Percentiles rank a stretch among this genome's conserved stretches.
Evolutionary conservation across 495 filamentous ascomycete species (phyloP).

Genomic region (Hypomontagnella monticulosa): DNA sequence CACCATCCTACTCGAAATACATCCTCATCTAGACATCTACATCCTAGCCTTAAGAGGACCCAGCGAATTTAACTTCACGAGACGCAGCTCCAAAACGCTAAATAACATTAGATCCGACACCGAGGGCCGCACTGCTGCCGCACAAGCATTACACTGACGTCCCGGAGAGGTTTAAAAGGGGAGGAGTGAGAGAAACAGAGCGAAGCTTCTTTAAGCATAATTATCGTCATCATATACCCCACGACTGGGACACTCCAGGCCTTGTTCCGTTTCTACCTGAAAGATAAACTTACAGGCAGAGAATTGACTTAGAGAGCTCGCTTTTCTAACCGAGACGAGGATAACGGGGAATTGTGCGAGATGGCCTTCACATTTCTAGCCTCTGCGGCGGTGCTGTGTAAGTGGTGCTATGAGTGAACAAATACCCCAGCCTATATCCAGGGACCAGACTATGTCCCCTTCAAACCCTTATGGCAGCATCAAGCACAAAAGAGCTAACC

Average conservation of each 20-base stretch:
- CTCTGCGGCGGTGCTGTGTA: conserved; percentile 34
- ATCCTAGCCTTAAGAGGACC: conserved; percentile 2
- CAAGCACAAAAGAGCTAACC: conserved; percentile 20
- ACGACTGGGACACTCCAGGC: background rate
- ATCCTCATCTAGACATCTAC: background rate
- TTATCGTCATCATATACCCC: conserved; percentile 9
- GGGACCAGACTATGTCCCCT: too few species aligned
- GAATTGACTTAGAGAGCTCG: background rate
- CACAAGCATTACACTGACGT: conserved; percentile 17
- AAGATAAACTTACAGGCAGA: background rate
- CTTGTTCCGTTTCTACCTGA: background rate
- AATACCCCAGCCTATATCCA: too few species aligned
- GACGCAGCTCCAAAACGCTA: conserved; percentile 13
- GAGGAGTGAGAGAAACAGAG: background rate
- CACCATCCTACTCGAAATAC: background rate
- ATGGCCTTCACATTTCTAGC: conserved; percentile 14
- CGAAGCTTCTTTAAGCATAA: background rate
- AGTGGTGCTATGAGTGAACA: conserved; percentile 3
- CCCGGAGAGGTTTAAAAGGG: conserved; percentile 1
- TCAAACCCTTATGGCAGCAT: background rate
- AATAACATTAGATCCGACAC: conserved; percentile 9
- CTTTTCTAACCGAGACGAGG: background rate
- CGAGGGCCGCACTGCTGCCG: conserved; percentile 17
- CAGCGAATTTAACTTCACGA: conserved; percentile 16
- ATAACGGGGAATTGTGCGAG: background rate